Base-by-base conservation (phyloP, 331 rosid genomes). In the Rosa hybrid region DNA sequence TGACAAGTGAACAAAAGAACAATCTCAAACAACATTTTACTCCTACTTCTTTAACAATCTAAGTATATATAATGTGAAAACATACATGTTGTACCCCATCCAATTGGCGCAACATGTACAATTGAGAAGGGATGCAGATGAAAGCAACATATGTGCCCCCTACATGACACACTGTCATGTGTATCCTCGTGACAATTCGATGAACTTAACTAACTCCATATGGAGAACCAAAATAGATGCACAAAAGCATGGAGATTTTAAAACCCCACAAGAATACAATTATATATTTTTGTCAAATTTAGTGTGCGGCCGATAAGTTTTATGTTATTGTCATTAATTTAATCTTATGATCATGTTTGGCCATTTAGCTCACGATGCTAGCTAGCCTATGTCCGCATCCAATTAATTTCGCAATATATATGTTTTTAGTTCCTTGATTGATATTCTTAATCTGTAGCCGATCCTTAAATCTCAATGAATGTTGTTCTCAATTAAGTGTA, bases 71-170 rank as follows among this genome's bases (percentile, higher is more conserved):
- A 11, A 64, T 60, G 67, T 23, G 67, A 23, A 59, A 63, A 34
- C 20, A 38, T 13, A 27, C 69, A 64, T 30, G n/a, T 14, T 64
- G 70, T 30, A 64, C 11, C 70, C 12, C 21, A 12, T 64, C 5
- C 14, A 64, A 64, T 64, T 64, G 21, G 70, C 45, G 11, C 70
- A 34, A 64, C 70, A 64, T 64, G 44, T 64, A 67, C 71, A 16
- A 67, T 8, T 68, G 45, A 16, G n/a, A 57, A 8, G 12, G 72
- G 72, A 38, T 38, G 25, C 72, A 44, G 30, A 69, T 75, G 57
- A 59, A 75, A 44, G 79, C 70, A 60, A 60, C 71, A 59, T 42
- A 59, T 23, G 70, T 75, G 56, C 57, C 56, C 56, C 53, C 12
- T 13, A 18, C 39, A 1, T 14, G 18, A 75, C 70, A 59, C 57